These are phyloP conservation scores for Russula dissimulans DNA, from an alignment of 768 basidiomycete genomes.

Conservation along the genomic window DNA sequence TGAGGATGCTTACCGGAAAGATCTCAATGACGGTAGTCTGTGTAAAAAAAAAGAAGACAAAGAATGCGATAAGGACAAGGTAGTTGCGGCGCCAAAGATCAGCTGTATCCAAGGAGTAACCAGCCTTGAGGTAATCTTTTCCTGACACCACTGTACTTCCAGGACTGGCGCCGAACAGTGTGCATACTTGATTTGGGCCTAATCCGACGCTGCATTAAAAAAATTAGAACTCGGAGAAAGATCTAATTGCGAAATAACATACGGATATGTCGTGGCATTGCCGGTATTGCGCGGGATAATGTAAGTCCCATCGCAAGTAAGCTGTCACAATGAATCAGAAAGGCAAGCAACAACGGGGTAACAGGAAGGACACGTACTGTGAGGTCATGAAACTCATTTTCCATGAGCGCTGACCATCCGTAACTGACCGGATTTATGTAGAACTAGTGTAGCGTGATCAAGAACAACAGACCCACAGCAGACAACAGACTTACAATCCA, in stretches of 20 bases:
- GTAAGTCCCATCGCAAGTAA: slow-evolving; percentile 57
- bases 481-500: slow-evolving; percentile 54
- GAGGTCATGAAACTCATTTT: slow-evolving; percentile 77
- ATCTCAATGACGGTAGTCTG: slow-evolving; percentile 60
- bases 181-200: slow-evolving; percentile 69
- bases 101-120: slow-evolving; percentile 39
- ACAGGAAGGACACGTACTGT: slow-evolving; percentile 23
- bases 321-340: slow-evolving; percentile 22
- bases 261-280: slow-evolving; percentile 54
- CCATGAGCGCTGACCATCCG: slow-evolving; percentile 69
- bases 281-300: slow-evolving; percentile 57
- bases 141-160: slow-evolving; percentile 57
- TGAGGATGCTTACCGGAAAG: slow-evolving; percentile 40
- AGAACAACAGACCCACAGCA: slow-evolving; percentile 17
- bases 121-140: slow-evolving; percentile 73
- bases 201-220: slow-evolving; percentile 47
- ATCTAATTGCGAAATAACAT: slow-evolving; percentile 22
- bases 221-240: background rate
- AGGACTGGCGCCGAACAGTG: slow-evolving; percentile 51
- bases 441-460: slow-evolving; percentile 39
- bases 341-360: slow-evolving; percentile 18
- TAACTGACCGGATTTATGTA: slow-evolving; percentile 57
- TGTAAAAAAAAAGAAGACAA: slow-evolving; percentile 58
- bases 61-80: slow-evolving; percentile 62
- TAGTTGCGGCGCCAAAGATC: slow-evolving; percentile 65